Base-by-base conservation (phyloP, 1,284 basidiomycete species). In the Cutaneotrichosporon cavernicola region DNA sequence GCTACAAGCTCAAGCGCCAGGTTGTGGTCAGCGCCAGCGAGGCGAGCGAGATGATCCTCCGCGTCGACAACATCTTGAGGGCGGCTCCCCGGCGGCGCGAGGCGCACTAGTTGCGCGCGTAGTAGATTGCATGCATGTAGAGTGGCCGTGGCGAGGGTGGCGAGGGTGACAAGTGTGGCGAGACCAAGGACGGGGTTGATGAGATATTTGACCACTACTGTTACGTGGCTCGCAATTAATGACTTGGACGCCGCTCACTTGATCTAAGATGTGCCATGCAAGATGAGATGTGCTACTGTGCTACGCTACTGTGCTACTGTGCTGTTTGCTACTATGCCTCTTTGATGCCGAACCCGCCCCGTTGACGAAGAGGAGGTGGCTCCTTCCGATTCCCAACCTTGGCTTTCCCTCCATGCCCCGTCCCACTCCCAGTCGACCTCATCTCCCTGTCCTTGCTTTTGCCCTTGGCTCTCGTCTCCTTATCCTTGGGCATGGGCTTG, bases 1-100 rank as follows among this genome's bases (percentile, higher is more conserved):
- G 90, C 73, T 99, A 93, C 83, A 99, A 99, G 84, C 84, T 99
- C 69, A 99, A 99, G 83, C 84, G 89, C 52, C 95, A 97, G 81
- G 95, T 99, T 0, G 89, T 99, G 4, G 82, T 92, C 60, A 94
- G 91, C 72, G 95, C 97, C 1, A 94, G 89, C 67, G 97, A 99
- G 80, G 97, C 96, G 10, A 90, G 93, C 2, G 97, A 99, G 84
- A 98, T 99, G 94, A 63, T 62, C 66, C 52, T 65, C 51, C 55
- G 82, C 60, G 83, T 84, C 18, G 82, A 84, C 69, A 82, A 85
- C 69, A 86, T 88, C 66, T 73, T 88, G 66, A 80, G 86, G 53
- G 77, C 82, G 40, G 83, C 86, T 50, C 86, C 86, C 32, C 80
- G 86, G 73, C 82, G 84, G 73, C 78, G 86, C 58, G 86, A 87